Base-by-base conservation (phyloP, 768 basidiomycete genomes). In the Sporobolomyces roseus region DNA sequence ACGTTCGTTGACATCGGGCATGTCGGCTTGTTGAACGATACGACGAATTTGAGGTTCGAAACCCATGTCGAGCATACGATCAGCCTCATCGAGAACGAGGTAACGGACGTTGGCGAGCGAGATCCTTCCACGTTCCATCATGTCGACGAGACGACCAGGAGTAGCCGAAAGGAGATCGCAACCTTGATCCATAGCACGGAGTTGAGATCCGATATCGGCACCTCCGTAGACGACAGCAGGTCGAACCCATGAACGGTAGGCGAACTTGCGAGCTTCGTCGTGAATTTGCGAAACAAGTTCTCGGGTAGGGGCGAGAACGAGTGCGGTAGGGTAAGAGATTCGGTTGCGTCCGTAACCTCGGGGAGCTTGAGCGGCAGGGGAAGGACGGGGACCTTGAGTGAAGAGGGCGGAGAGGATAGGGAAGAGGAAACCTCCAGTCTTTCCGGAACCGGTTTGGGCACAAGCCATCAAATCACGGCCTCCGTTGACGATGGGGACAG, bases 21-120 rank as follows among this genome's bases (percentile, higher is more conserved):
- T 99, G 79, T 99, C 96, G 77, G 93, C 92, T 74, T 90, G 90
- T 80, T 99, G 91, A 25, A 99, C 96, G 77, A 99, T 99, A 36
- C 92, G 85, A 72, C 96, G 86, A 77, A 99, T 99, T 81, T 98
- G 96, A 63, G 96, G 96, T 80, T 99, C 96, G 84, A 99, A 99
- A 88, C 96, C 96, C 96, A 99, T 99, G 83, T 99, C 96, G 77
- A 99, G 85, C 96, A 99, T 99, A 77, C 96, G 90, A 83, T 99
- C 96, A 69, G 96, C 96, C 82, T 99, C 96, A 76, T 99, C 96
- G 62, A 99, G 88, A 32, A 99, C 96, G 65, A 99, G 88, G 80
- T 96, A 98, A 76, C 91, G 88, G 82, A 99, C 88, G 81, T 97
- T 97, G 74, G 91, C 86, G 70, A 99, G 85, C 77, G 89, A 91